Percentiles rank a stretch among this genome's conserved stretches.
Conservation (phyloP, 176 grass and related monocot genomes). For the sorghum (Sorghum bicolor) region Sorghum_bicolor_NCBIv3 NC_012873.2:4530501-4531000, state of each 20-base stretch:
- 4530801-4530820: no score
- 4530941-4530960: conserved; percentile 13
- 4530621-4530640: neutral
- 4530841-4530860: neutral
- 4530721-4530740: neutral
- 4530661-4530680: neutral
- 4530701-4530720: neutral
- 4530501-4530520: neutral
- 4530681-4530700: neutral
- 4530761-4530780: neutral
- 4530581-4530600: neutral
- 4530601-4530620: neutral
- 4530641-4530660: neutral
- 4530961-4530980: conserved; percentile 9
- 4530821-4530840: neutral
- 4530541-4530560: neutral
- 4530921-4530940: neutral
- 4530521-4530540: neutral
- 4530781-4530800: neutral
- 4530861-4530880: neutral
- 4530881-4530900: neutral
- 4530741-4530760: neutral
- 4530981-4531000: conserved; percentile 6
- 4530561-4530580: neutral
- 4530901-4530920: neutral